These are phyloP conservation scores for Letharia lupina DNA, from an alignment of 495 filamentous ascomycete genomes.

Conservation along the genomic window DNA sequence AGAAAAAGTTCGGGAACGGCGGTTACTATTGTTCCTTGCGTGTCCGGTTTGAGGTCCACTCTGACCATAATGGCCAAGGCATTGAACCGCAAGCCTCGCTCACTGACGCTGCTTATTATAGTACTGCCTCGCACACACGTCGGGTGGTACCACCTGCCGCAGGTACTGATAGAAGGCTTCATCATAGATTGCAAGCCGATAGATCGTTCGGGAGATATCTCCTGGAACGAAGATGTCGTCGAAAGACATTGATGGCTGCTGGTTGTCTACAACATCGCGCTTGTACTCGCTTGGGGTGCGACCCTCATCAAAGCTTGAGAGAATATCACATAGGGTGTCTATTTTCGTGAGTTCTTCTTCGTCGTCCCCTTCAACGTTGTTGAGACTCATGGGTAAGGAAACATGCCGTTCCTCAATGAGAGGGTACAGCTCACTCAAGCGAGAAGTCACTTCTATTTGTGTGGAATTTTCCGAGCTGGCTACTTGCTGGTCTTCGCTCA, in stretches of 20 bases:
- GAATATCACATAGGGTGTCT: conserved; percentile 40
- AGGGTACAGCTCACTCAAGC: conserved; percentile 13
- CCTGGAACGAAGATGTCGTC: conserved; percentile 43
- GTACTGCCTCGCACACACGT: conserved; percentile 41
- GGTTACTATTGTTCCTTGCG: conserved; percentile 5
- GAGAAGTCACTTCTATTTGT: conserved; percentile 8
- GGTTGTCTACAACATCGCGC: conserved; percentile 32
- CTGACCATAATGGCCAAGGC: conserved; percentile 39
- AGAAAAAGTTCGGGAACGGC: too few relatives aligned
- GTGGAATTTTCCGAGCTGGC: conserved; percentile 1
- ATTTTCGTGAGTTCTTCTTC: conserved; percentile 24
- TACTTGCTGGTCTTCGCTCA: conserved; percentile 1
- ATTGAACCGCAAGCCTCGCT: conserved; percentile 30
- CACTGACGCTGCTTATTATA: conserved; percentile 39
- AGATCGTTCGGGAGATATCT: conserved; percentile 44
- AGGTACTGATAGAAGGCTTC: conserved; percentile 39
- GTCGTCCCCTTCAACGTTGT: conserved; percentile 7
- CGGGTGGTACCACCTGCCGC: conserved; percentile 40
- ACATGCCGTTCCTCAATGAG: conserved; percentile 16
- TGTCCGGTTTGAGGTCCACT: conserved; percentile 27
- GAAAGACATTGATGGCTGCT: conserved; percentile 22
- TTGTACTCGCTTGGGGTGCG: conserved; percentile 42
- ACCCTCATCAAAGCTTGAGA: conserved; percentile 40
- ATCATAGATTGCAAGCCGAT: conserved; percentile 42
- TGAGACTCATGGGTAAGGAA: conserved; percentile 15